Evolutionary conservation across 164 flowering plant genomes (phyloP), one percentile per base, ranked within the genome.

Genomic region (Stephania cephalantha): DNA sequence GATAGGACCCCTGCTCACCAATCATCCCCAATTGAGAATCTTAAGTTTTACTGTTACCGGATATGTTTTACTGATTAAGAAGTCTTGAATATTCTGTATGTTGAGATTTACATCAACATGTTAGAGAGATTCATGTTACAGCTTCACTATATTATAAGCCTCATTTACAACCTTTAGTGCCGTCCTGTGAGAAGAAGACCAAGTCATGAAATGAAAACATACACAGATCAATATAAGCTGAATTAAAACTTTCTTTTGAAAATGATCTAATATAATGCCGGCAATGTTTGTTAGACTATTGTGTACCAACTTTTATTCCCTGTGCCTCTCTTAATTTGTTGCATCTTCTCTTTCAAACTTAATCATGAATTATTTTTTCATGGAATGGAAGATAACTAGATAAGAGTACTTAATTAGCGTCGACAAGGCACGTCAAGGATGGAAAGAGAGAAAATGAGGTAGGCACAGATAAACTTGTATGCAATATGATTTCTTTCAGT

Each of bases 181-280:
- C 81, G 81, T 76, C 78, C 72, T 12, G 61, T 22, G 45, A 61
- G 44, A 66, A 61, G 44, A 66, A 70, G 81, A 75, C 78, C 67
- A 20, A 72, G 73, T 79, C 76, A 48, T 58, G 48, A 15, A 35
- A 35, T 35, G 42, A 35, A 35, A 35, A 35, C 42, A 35, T 35
- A 35, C 42, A 35, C 46, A 46, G 61, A 25, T 42, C 66, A 73
- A 44, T 55, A 73, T 46, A 70, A 50, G 44, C 15, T 64, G 17
- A 52, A 25, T 25, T 25, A 25, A 42, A 69, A 69, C 29, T 25
- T 7, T 15, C 42, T 30, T 17, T 71, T 76, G n/a, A 50, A 35
- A 35, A 72, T 67, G 15, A 46, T 55, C 45, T 35, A 17, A 45
- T 20, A 25, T 25, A 25, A 0, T 53, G 79, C 79, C 79, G 79